Evolutionary conservation across 352 stramenopile genomes (phyloP), one percentile per base, ranked within the genome.

Genomic region (Hyaloperonospora brassicae): DNA sequence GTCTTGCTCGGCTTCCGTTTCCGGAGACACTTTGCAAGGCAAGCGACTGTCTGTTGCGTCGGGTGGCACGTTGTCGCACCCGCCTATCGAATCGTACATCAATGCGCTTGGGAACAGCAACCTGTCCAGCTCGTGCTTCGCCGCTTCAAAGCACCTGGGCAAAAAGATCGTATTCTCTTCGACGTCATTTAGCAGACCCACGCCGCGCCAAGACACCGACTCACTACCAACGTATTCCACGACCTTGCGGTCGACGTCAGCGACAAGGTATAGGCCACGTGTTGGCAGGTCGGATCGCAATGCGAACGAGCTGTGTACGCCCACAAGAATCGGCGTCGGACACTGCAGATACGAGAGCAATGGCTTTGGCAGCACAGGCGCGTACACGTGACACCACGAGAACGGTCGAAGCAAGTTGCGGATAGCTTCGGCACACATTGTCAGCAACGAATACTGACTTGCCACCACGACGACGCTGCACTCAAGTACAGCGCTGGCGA

Each of bases 361-460:
- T 35, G 78, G 61, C 61, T 90, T 84, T 4, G 87, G 86, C 5
- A 96, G 63, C 50, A 95, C 78, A 1, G 86, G 84, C 13, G 87
- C 76, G 59, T 95, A 96, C 47, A 94, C 84, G 52, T 96, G 87
- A 53, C 82, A 92, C 87, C 87, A 96, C 43, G 85, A 78, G 50
- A 95, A 89, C 12, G 87, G 87, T 23, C 87, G 84, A 24, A 95
- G 64, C 34, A 96, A 71, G 39, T 81, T 84, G 25, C 88, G 84
- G 40, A 95, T 76, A 5, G 83, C 82, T 48, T 96, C 87, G 0
- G 84, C 83, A 17, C 86, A 89, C 27, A 78, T 74, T 7, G 83
- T 87, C 40, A 96, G 59, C 21, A 93, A 57, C 22, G 87, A 85
- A 41, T 93, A 89, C 61, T 93, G 77, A 12, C 64, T 81, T 14